These are phyloP conservation scores for Trichosporon sp. DNA, from an alignment of 1,284 basidiomycete genomes.

Conservation along the genomic window DNA sequence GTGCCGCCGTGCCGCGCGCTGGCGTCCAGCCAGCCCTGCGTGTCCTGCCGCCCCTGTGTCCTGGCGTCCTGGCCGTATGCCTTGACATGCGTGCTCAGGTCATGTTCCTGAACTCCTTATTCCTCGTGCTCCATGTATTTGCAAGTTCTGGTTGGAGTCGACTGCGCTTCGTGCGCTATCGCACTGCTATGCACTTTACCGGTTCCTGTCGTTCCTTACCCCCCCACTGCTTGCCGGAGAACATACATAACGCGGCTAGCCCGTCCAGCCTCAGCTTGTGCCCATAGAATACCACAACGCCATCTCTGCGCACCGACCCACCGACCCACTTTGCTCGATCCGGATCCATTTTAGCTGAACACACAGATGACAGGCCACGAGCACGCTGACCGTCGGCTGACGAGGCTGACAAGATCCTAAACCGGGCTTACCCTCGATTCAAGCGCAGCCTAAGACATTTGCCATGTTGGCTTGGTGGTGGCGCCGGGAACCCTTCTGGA, in stretches of 20 bases:
- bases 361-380: not conserved
- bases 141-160: not conserved
- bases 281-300: not conserved
- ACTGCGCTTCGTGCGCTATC: not conserved
- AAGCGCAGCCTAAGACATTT: not conserved
- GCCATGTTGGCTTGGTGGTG: not conserved
- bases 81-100: not conserved
- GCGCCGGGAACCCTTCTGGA: not conserved
- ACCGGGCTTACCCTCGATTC: not conserved
- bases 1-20: not conserved
- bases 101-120: not conserved
- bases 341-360: not conserved
- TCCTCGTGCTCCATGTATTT: not conserved
- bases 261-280: not conserved
- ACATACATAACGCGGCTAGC: not conserved
- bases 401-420: not conserved
- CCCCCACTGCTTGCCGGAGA: not conserved
- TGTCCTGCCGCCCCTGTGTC: not conserved
- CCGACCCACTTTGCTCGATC: not conserved
- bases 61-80: not conserved
- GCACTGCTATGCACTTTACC: not conserved
- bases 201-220: not conserved
- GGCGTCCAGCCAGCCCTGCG: not conserved
- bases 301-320: not conserved
- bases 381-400: not conserved